Percentiles rank a stretch among this genome's conserved stretches.
Conservation (phyloP, 352 stramenopile species). For the Pythium aquatile region DNA sequence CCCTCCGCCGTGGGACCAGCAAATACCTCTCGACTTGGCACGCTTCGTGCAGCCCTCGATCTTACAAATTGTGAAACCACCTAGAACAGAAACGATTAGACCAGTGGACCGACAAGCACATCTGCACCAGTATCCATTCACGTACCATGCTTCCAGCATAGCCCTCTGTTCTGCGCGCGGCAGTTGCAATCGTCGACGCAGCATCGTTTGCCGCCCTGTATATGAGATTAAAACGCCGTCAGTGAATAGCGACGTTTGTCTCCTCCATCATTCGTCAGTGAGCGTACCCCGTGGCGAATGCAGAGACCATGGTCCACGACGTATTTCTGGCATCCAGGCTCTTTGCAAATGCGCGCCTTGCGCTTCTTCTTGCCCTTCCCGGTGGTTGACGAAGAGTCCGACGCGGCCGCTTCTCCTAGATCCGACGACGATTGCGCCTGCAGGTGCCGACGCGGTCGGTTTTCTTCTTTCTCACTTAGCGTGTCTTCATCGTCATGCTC, state of each 20-base stretch:
- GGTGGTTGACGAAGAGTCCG: neutral
- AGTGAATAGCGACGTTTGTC: neutral
- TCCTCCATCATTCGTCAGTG: neutral
- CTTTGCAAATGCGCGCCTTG: constrained; percentile 41
- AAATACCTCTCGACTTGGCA: constrained; percentile 31
- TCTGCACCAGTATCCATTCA: neutral
- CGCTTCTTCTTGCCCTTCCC: constrained; percentile 39
- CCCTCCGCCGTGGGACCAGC: constrained; percentile 33
- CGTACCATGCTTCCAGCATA: constrained; percentile 45
- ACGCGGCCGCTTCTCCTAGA: neutral
- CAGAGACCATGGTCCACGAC: constrained; percentile 46
- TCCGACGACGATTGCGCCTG: neutral
- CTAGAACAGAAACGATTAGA: neutral
- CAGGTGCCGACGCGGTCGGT: neutral
- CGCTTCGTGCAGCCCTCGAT: constrained; percentile 32
- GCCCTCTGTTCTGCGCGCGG: constrained; percentile 37
- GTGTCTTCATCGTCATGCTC: constrained; percentile 20
- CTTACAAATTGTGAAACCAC: constrained; percentile 33
- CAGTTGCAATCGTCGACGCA: constrained; percentile 43
- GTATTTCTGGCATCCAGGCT: constrained; percentile 42
- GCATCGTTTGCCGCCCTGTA: constrained; percentile 42
- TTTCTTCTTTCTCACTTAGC: constrained; percentile 12
- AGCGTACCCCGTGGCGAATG: constrained; percentile 39
- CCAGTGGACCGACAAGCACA: neutral
- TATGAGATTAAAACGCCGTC: neutral